phyloP scores from a whole-genome alignment of 2,329 filamentous ascomycete species.

The Cladosporium phlei region DNA sequence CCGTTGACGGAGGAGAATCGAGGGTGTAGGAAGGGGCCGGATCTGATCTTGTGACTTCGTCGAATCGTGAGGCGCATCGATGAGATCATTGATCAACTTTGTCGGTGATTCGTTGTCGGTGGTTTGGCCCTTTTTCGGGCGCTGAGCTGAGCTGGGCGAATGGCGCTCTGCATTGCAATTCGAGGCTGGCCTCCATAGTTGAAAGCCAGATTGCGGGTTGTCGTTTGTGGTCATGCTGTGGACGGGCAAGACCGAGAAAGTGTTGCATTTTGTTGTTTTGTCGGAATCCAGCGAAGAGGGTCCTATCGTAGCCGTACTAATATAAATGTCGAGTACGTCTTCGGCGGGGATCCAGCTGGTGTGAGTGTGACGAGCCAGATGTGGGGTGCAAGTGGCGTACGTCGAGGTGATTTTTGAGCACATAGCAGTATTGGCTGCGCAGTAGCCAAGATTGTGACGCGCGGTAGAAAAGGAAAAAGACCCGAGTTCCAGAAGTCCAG shows the following conservation, averaged over 20 bases:
- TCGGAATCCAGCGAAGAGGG: neutral
- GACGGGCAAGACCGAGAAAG: constrained; percentile 20
- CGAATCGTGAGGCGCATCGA: constrained; percentile 19
- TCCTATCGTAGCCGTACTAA: constrained; percentile 8
- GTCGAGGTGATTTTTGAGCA: neutral
- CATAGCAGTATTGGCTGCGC: neutral
- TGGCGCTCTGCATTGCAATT: constrained; percentile 15
- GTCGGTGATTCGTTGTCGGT: constrained; percentile 12
- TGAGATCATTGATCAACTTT: constrained; percentile 29
- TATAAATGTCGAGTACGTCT: constrained; percentile 2
- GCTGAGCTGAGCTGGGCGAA: constrained; percentile 14
- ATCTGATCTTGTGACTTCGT: constrained; percentile 27
- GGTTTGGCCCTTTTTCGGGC: too few species aligned
- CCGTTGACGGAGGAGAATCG: neutral
- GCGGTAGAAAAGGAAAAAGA: constrained; percentile 17
- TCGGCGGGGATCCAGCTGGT: constrained; percentile 10
- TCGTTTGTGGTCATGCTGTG: constrained; percentile 17
- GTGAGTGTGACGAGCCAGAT: constrained; percentile 14
- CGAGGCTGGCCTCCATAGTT: constrained; percentile 13
- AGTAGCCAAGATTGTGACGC: constrained; percentile 13
- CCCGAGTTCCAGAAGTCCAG: constrained; percentile 22
- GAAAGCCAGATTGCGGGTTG: constrained; percentile 17
- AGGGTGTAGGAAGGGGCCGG: constrained; percentile 7
- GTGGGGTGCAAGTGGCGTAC: constrained; percentile 13
- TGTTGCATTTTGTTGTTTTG: neutral